These are phyloP conservation scores for Kandelia obovata DNA, from an alignment of 345 rosid genomes.

Conservation along the genomic window DNA sequence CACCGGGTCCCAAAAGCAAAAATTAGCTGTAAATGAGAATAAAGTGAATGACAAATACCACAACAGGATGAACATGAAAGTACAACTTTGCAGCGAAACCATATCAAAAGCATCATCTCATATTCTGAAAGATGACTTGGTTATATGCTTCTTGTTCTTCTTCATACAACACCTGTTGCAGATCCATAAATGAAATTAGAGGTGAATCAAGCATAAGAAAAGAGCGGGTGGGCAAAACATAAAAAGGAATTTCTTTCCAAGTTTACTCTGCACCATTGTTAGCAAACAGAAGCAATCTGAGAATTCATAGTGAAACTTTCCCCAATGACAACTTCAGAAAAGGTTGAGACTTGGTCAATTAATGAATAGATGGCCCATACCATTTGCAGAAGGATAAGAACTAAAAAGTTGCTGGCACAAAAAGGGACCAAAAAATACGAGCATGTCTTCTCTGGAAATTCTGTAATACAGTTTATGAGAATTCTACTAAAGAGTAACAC, in stretches of 20 bases:
- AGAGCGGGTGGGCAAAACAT: constrained; percentile 63
- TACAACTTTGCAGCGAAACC: not conserved
- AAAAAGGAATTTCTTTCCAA: constrained; percentile 45
- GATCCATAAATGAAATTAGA: constrained; percentile 66
- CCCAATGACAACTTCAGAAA: constrained; percentile 4
- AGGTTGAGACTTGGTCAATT: not conserved
- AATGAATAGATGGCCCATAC: not conserved
- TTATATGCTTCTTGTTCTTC: constrained; percentile 82
- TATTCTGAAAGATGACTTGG: constrained; percentile 69
- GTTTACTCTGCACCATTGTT: constrained; percentile 57
- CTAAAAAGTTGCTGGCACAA: no score
- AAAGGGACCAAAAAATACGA: no score
- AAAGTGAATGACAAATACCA: not conserved
- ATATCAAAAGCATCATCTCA: constrained; percentile 41
- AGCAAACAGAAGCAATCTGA: constrained; percentile 27
- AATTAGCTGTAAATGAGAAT: constrained; percentile 19
- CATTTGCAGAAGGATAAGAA: not conserved
- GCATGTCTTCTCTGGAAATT: no score
- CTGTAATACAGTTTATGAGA: no score
- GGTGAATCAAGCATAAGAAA: constrained; percentile 75
- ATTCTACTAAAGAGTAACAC: no score
- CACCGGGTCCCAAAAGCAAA: constrained; percentile 24
- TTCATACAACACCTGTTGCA: constrained; percentile 79
- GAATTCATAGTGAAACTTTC: constrained; percentile 13
- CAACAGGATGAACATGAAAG: constrained; percentile 4